A percentile compares a stretch with the other conserved stretches of the same genome.
Evolutionary conservation across 192 early-diverging fungal species (phyloP).

Genomic region (Coemansia sp.): DNA sequence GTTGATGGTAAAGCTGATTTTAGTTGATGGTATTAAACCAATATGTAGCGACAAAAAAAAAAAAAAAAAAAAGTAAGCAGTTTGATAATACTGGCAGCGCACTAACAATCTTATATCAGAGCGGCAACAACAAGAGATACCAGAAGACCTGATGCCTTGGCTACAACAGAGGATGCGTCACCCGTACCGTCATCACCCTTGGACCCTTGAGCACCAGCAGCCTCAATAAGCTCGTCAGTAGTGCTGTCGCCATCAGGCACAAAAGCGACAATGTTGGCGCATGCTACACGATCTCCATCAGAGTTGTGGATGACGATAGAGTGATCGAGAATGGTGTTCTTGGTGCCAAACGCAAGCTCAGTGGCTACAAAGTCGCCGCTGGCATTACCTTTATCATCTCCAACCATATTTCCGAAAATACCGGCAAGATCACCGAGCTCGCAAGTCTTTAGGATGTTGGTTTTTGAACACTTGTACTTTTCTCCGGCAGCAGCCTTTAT

Average conservation of each 20-base stretch:
- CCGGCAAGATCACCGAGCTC: conserved; percentile 62
- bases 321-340: conserved; percentile 54
- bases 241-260: conserved; percentile 14
- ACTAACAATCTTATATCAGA: too few relatives aligned
- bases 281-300: conserved; percentile 57
- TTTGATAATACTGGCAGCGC: too few relatives aligned
- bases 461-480: conserved; percentile 36
- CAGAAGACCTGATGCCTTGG: conserved; percentile 6
- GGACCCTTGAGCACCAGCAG: background rate
- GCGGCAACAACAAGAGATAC: background rate
- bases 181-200: background rate
- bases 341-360: conserved; percentile 47
- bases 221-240: conserved; percentile 5
- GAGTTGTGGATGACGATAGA: conserved; percentile 60
- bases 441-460: conserved; percentile 40
- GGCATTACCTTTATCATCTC: conserved; percentile 20
- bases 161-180: conserved; percentile 1
- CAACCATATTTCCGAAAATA: conserved; percentile 54
- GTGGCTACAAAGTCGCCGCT: conserved; percentile 13
- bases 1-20: too few relatives aligned
- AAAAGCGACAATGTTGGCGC: conserved; percentile 56
- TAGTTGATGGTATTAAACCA: too few relatives aligned
- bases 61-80: too few relatives aligned
- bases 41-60: too few relatives aligned
- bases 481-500: conserved; percentile 16